Evolutionary conservation across 2,329 filamentous ascomycete genomes (phyloP), one percentile per base, ranked within the genome.

Genomic region (Davidsoniella eucalypti): DNA sequence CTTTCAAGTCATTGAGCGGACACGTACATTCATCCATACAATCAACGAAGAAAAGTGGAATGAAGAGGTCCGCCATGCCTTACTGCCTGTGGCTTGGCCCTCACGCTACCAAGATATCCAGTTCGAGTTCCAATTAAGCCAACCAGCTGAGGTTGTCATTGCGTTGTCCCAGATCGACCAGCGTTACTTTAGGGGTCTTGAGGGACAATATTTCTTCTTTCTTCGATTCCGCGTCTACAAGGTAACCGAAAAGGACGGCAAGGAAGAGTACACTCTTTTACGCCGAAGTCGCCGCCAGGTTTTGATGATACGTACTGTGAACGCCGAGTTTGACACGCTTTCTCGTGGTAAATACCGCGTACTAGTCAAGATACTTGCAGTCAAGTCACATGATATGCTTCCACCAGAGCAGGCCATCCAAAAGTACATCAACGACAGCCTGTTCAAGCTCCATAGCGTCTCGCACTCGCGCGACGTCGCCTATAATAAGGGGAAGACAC

Each of bases 81-180:
- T 73, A 1, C 69, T 79, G 8, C 69, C 76, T 33, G 76, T 80
- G 1, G 72, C 76, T 0, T 81, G 76, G 76, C 75, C 72, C 57
- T 63, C 72, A 1, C 69, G 77, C 48, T 80, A 78, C 58, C 72
- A 78, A 56, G 69, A 78, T 52, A 33, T 33, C 12, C 77, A 76
- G 58, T 80, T 80, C 58, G 67, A 72, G 52, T 71, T 81, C 58
- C 69, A 68, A 43, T 61, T 80, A 5, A 69, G 68, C 18, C 69
- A 73, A 47, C 66, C 74, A 26, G 75, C 75, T 0, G 74, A 75
- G 0, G 65, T 80, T 2, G 71, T 80, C 17, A 60, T 81, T 3
- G 73, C 77, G 0, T 65, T 81, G 1, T 75, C 75, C 4, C 76
- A 82, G 61, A 70, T 81, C 16, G 76, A 82, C 57, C 66, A 69